Conservation (phyloP, 176 grass and related monocot genomes). For the Carex parvula region DNA sequence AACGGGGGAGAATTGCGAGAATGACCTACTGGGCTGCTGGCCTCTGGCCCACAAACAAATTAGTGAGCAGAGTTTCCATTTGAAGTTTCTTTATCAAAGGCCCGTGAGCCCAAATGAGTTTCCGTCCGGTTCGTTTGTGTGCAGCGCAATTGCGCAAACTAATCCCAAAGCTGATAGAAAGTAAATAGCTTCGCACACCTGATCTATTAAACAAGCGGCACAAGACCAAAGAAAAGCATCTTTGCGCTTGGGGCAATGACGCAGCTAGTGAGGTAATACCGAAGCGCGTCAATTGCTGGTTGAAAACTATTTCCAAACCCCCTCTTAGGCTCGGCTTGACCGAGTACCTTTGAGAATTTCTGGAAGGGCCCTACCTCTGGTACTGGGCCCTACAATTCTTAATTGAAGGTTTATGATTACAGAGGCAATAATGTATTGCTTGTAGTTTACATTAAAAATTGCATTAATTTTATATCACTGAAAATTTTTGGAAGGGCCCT, state of each 20-base stretch:
- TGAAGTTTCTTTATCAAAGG: background rate
- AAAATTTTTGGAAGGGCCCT: too few species aligned
- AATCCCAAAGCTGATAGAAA: background rate
- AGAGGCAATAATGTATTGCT: background rate
- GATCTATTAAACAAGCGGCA: background rate
- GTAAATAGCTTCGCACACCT: background rate
- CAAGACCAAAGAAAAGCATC: background rate
- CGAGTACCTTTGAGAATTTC: conserved; percentile 14
- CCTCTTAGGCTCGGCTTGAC: conserved; percentile 15
- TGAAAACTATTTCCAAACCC: conserved; percentile 62
- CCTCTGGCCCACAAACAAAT: background rate
- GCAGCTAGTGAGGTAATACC: conserved; percentile 56
- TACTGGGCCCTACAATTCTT: conserved; percentile 9
- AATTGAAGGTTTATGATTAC: background rate
- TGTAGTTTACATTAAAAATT: too few species aligned
- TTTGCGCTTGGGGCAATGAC: conserved; percentile 96
- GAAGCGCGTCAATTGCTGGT: conserved; percentile 59
- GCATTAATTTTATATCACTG: too few species aligned
- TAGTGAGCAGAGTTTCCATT: background rate
- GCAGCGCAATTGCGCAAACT: background rate
- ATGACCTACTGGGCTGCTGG: background rate
- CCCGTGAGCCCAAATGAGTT: background rate
- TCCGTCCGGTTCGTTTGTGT: background rate
- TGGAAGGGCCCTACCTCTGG: conserved; percentile 14
- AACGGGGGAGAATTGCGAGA: too few species aligned